Percentiles rank a stretch among this genome's conserved stretches.
Evolutionary conservation across 306 rosid species (phyloP).

Genomic region (Cucumis hystrix): DNA sequence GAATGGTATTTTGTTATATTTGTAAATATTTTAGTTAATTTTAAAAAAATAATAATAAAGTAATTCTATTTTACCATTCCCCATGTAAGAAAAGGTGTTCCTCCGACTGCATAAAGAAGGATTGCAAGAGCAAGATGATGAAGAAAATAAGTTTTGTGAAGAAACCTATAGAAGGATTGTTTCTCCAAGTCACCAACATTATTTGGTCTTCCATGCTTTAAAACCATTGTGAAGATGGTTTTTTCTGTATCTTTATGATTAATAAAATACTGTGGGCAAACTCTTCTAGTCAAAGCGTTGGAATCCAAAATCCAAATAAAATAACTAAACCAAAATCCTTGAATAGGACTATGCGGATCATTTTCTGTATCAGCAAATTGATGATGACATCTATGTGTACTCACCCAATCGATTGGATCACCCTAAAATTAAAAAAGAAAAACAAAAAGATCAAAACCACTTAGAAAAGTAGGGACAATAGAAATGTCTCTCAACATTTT

Average conservation of each 20-base stretch:
- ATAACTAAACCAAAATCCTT: no score
- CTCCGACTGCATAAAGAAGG: not conserved
- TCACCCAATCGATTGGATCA: constrained; percentile 80
- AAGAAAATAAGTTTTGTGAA: no score
- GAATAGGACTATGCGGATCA: constrained; percentile 41
- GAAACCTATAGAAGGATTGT: no score
- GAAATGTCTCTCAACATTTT: no score
- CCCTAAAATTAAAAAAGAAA: constrained; percentile 27
- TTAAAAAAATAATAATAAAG: no score
- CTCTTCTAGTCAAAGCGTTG: not conserved
- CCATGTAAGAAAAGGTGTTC: not conserved
- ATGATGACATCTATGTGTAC: constrained; percentile 81
- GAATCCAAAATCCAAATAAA: not conserved
- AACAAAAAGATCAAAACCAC: no score
- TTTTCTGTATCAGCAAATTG: constrained; percentile 69
- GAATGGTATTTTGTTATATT: no score
- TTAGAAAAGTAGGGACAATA: no score
- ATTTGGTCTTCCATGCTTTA: not conserved
- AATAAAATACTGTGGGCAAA: not conserved
- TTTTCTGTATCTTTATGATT: not conserved
- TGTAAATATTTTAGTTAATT: no score
- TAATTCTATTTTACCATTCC: not conserved
- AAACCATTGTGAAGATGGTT: not conserved
- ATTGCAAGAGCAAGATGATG: not conserved
- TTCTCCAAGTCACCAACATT: no score